A percentile compares a stretch with the other conserved stretches of the same genome.
These are phyloP conservation scores for Cercospora canescens DNA, from an alignment of 2,329 filamentous ascomycete species.

Conservation along the genomic window DNA sequence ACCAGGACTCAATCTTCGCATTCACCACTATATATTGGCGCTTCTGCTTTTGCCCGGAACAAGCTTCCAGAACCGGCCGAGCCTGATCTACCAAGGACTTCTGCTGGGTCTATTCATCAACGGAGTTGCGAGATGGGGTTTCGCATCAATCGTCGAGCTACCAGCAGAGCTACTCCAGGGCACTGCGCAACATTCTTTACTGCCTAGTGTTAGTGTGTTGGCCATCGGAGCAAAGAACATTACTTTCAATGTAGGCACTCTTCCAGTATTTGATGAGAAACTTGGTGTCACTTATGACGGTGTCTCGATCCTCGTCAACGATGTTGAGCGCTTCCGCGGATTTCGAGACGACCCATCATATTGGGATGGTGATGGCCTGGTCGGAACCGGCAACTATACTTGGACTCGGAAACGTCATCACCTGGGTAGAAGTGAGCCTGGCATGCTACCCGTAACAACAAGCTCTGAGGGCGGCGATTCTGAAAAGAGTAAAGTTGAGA, in stretches of 20 bases:
- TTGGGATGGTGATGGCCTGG: conserved; percentile 39
- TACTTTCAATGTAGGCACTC: conserved; percentile 59
- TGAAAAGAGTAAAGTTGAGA: background rate
- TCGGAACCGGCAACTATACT: conserved; percentile 27
- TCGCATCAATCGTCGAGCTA: conserved; percentile 85
- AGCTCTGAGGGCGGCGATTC: background rate
- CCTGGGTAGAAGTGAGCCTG: conserved; percentile 11
- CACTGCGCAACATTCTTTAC: conserved; percentile 54
- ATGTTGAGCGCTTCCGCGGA: conserved; percentile 76
- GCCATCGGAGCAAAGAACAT: conserved; percentile 57
- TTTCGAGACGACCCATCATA: conserved; percentile 60
- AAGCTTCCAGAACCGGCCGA: conserved; percentile 80
- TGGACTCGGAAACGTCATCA: conserved; percentile 38
- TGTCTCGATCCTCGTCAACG: conserved; percentile 78
- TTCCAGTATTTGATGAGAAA: conserved; percentile 40
- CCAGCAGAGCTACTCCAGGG: conserved; percentile 65
- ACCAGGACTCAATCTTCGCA: conserved; percentile 77
- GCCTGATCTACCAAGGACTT: conserved; percentile 84
- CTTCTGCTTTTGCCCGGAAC: conserved; percentile 87
- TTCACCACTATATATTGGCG: conserved; percentile 93
- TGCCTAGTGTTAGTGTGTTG: conserved; percentile 55
- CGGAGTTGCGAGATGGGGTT: conserved; percentile 91
- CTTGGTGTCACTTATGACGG: conserved; percentile 61
- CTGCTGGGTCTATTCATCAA: conserved; percentile 91
- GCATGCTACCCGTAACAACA: background rate